These are phyloP conservation scores for Clarireedia monteithiana DNA, from an alignment of 2,329 filamentous ascomycete species.

Conservation along the genomic window DNA sequence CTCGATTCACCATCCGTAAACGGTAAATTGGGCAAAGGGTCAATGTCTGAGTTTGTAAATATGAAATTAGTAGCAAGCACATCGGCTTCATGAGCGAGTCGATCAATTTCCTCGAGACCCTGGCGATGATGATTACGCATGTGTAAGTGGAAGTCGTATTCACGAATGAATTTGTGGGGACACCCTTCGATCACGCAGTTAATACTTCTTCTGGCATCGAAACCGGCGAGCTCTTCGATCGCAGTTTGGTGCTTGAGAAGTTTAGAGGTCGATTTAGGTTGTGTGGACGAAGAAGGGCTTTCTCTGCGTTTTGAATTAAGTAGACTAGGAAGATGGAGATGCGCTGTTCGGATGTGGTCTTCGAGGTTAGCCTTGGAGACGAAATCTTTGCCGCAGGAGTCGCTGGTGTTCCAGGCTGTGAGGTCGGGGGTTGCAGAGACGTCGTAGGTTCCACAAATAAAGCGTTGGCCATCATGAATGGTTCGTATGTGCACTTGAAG, in stretches of 20 bases:
- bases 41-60: neutral
- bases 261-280: neutral
- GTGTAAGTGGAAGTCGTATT: constrained; percentile 51
- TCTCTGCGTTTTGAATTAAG: constrained; percentile 32
- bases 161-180: constrained; percentile 45
- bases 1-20: neutral
- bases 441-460: constrained; percentile 68
- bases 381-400: constrained; percentile 70
- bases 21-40: neutral
- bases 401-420: constrained; percentile 51
- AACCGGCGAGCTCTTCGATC: constrained; percentile 45
- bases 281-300: neutral
- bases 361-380: constrained; percentile 71
- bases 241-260: constrained; percentile 16
- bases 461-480: constrained; percentile 69
- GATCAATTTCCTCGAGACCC: neutral
- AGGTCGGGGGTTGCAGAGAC: constrained; percentile 51
- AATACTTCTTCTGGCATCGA: constrained; percentile 38
- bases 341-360: constrained; percentile 76
- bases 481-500: constrained; percentile 70
- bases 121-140: constrained; percentile 37
- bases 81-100: neutral
- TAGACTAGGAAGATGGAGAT: constrained; percentile 53
- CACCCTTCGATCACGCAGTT: constrained; percentile 44
- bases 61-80: neutral